Evolutionary conservation across 2,329 filamentous ascomycete genomes (phyloP), one percentile per base, ranked within the genome.

Genomic region (Curvularia lunata): DNA sequence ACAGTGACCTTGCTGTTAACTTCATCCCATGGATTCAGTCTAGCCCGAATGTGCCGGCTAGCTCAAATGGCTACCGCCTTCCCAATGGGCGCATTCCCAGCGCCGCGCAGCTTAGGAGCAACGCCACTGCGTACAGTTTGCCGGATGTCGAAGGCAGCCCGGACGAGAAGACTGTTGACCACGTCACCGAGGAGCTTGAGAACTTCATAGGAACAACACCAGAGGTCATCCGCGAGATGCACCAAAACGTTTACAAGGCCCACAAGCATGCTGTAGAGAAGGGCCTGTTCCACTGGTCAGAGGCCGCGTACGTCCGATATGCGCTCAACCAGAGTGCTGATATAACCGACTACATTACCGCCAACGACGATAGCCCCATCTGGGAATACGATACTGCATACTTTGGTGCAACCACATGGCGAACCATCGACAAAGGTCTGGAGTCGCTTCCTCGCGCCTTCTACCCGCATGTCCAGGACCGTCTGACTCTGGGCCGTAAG

Each of bases 1-100:
- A 81, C 45, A 73, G 76, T 16, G 59, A 71, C 1, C 75, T 83
- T 34, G 80, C 77, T 16, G 81, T 88, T 28, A 83, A 86, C 50
- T 87, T 88, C 63, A 88, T 88, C 55, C 81, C 82, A 1, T 89
- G 85, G 85, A 82, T 86, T 37, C 85, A 89, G 65, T 77, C 70
- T 48, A 84, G 77, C 56, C 64, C 75, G 2, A 90, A 90, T 55
- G 80, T 82, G 0, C 82, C 88, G 1, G 72, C 28, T 70, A 70
- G 72, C 48, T 75, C 73, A 0, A 76, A 73, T 25, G 72, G 72
- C 27, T 73, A 65, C 54, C 69, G 72, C 43, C 56, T 75, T 10
- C 72, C 72, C 1, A 74, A 75, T 41, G 72, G 73, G 13, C 69
- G 72, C 4, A 75, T 76, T 23, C 73, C 72, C 1, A 73, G 70